Evolutionary conservation across 1,284 basidiomycete species (phyloP), one percentile per base, ranked within the genome.

Genomic region (Leccinum angustisporum): DNA sequence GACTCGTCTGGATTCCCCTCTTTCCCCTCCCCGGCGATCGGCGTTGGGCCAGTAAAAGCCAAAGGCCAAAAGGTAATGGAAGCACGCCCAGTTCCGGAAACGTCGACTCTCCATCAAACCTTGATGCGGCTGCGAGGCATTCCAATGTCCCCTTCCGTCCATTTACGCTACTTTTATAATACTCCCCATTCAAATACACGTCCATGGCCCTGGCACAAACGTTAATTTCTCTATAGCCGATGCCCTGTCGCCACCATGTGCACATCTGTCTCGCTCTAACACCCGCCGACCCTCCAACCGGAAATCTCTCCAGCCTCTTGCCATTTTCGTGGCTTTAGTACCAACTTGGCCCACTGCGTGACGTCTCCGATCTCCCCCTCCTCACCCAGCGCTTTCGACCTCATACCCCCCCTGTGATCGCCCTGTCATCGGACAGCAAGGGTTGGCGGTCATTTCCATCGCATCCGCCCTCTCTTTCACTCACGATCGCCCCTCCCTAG

Each of bases 71-170:
- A 57, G 68, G 64, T 58, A 66, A 70, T 61, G 61, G 61, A 68
- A 68, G 50, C 60, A 57, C 36, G n/a, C 40, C 56, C 48, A 46
- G 30, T 52, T 54, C 67, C 50, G 18, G 40, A 60, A 60, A 61
- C 48, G 58, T 61, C 59, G 40, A 54, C 51, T 21, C 21, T 48
- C 59, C 69, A 70, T 73, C 69, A 71, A 72, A 71, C 67, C 70
- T 69, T 73, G 70, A 68, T 63, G 38, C 54, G 53, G 46, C 46
- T 66, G 64, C 57, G 60, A 62, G 62, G 54, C 58, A 30, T 54
- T 58, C 57, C 16, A 40, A 57, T 54, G 30, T 54, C 65, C 61
- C 21, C 30, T 61, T 54, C 50, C 21, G 50, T 65, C 46, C 30
- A 53, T 52, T 57, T 62, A 62, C 56, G 57, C 46, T 58, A 60